These are phyloP conservation scores for Aspergillus cejpii DNA, from an alignment of 2,329 filamentous ascomycete species.

Conservation along the genomic window DNA sequence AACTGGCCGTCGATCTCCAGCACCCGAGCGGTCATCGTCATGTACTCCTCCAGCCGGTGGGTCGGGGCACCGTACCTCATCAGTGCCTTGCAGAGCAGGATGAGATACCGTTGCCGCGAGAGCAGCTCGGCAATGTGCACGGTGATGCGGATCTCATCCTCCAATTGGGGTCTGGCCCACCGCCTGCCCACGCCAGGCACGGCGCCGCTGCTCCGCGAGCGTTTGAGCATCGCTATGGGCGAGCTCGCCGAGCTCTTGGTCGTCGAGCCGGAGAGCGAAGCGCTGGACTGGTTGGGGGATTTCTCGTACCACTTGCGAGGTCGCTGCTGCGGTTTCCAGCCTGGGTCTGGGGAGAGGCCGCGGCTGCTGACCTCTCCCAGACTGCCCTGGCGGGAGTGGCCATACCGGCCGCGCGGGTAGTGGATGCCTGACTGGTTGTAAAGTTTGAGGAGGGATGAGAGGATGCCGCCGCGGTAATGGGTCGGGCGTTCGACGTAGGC, in stretches of 20 bases:
- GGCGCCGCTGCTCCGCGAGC: slow-evolving; percentile 33
- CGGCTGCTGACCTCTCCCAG: slow-evolving; percentile 27
- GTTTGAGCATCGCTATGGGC: slow-evolving; percentile 29
- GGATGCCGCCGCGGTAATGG: slow-evolving; percentile 65
- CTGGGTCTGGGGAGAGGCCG: slow-evolving; percentile 29
- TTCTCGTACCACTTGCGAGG: slow-evolving; percentile 40
- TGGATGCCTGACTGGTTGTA: slow-evolving; percentile 49
- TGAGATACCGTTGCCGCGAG: slow-evolving; percentile 73
- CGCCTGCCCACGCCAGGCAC: slow-evolving; percentile 24
- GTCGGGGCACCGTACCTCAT: slow-evolving; percentile 93
- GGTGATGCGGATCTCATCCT: slow-evolving; percentile 54
- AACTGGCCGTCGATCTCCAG: slow-evolving; percentile 88
- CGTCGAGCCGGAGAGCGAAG: slow-evolving; percentile 29
- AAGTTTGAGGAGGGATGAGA: slow-evolving; percentile 65
- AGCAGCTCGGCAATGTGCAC: slow-evolving; percentile 63
- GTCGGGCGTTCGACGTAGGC: slow-evolving; percentile 61
- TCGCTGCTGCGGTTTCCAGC: slow-evolving; percentile 24
- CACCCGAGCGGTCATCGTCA: slow-evolving; percentile 81
- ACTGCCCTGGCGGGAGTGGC: slow-evolving; percentile 28
- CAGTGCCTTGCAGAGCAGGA: slow-evolving; percentile 76
- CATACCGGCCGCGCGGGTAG: slow-evolving; percentile 24
- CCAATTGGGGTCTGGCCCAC: slow-evolving; percentile 29
- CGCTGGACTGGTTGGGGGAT: slow-evolving; percentile 30
- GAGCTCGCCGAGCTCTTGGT: slow-evolving; percentile 26
- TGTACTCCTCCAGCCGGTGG: slow-evolving; percentile 83